Base-by-base conservation (phyloP, 257 asterid species). In the Lithospermum erythrorhizon region DNA sequence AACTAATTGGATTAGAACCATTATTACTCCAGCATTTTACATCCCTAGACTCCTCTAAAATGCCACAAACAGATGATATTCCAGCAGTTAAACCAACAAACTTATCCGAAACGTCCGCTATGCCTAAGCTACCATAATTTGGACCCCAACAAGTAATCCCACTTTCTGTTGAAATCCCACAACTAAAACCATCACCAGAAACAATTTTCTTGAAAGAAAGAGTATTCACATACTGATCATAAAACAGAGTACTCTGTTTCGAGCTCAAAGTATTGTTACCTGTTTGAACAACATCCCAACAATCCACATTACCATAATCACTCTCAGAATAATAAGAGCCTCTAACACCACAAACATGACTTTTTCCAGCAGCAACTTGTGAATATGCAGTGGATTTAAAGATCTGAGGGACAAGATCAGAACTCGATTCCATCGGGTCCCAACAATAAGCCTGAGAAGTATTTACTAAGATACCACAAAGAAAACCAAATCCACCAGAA, bases 181-280 rank as follows among this genome's bases (percentile, higher is more conserved):
- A 91, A 55, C 75, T 88, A 51, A 84, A 91, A 17, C 95, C 96
- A 41, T 88, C 84, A 9, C 97, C 98, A 21, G 98, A 84, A 73
- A 88, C 96, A 8, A 91, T 68, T 14, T 70, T 76, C 27, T 53
- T 72, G 30, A 86, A 79, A 19, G 72, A 83, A 5, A 72, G 74
- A 6, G 61, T 52, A 25, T 70, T 78, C 21, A 71, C 63, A 55
- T 48, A 64, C 65, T 79, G 88, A 61, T 82, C 72, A 30, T 75
- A 75, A 30, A 79, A 84, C 52, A 78, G 77, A 45, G 61, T 27
- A 61, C 83, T 84, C 70, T 80, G 83, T 54, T 45, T 73, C 5
- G 95, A 77, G 59, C 49, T 70, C 6, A 79, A 51, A 6, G 61
- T 80, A 23, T 45, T 62, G 18, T 75, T 82, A 0, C 83, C 61